These are phyloP conservation scores for Bocquillonia castaneifolia DNA, from an alignment of 441 rosid genomes.

Conservation along the genomic window DNA sequence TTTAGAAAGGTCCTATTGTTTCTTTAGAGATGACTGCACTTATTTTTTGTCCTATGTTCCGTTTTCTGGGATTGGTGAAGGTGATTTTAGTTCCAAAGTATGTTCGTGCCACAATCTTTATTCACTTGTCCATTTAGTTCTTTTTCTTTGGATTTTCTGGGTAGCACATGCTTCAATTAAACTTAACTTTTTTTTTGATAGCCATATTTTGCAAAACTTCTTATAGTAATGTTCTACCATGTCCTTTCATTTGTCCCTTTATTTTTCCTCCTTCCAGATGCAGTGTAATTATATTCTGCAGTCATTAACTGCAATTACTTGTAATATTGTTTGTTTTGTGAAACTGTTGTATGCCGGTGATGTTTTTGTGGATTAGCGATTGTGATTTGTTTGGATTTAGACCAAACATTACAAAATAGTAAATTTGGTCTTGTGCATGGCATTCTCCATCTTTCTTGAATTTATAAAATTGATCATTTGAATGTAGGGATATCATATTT, in stretches of 20 bases:
- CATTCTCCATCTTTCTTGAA: slow-evolving; percentile 19
- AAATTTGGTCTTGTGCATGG: slow-evolving; percentile 15
- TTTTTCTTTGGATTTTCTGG: no score
- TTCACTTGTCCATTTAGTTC: no score
- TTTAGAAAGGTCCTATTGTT: neutral
- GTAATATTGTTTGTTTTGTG: neutral
- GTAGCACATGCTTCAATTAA: no score
- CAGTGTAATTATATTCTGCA: no score
- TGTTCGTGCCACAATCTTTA: no score
- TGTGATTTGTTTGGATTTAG: neutral
- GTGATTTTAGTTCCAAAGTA: no score
- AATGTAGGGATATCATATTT: slow-evolving; percentile 69
- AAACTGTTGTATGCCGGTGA: neutral
- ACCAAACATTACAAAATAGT: slow-evolving; percentile 5
- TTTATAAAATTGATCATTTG: slow-evolving; percentile 10
- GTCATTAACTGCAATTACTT: neutral
- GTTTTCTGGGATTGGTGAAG: neutral
- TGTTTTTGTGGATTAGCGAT: neutral
- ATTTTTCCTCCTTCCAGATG: neutral
- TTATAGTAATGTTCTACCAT: no score
- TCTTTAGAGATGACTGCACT: neutral
- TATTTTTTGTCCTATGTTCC: neutral
- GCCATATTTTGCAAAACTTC: no score
- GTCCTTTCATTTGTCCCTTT: neutral
- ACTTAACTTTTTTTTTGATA: no score